A percentile compares a stretch with the other conserved stretches of the same genome.
Evolutionary conservation across 2,329 filamentous ascomycete genomes (phyloP).

Genomic region (Trichoderma atrobrunneum): DNA sequence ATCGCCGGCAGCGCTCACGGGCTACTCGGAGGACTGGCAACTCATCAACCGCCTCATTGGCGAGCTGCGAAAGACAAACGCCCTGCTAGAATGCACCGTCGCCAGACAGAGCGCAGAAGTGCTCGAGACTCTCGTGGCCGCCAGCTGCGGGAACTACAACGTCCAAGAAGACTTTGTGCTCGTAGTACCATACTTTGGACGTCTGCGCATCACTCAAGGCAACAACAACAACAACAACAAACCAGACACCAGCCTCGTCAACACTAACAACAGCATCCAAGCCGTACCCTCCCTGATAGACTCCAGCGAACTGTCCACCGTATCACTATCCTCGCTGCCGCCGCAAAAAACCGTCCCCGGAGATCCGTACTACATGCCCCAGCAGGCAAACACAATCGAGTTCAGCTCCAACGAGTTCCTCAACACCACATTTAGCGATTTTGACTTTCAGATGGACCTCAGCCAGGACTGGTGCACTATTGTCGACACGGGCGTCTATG

Average conservation of each 20-base stretch:
- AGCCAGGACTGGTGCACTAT: conserved; percentile 15
- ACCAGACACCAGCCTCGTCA: not conserved
- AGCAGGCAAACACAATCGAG: conserved; percentile 2
- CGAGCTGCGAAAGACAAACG: not conserved
- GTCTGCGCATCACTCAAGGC: conserved; percentile 7
- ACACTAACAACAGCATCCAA: not conserved
- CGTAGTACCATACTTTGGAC: conserved; percentile 19
- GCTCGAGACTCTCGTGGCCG: conserved; percentile 13
- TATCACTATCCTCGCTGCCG: not conserved
- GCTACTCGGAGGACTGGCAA: conserved; percentile 2
- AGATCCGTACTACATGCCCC: not conserved
- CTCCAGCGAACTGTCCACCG: not conserved
- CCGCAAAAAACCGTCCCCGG: not conserved
- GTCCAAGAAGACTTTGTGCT: not conserved
- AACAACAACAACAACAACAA: not conserved
- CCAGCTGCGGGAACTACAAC: not conserved
- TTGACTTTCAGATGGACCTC: conserved; percentile 19
- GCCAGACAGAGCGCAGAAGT: conserved; percentile 16
- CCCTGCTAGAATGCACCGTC: conserved; percentile 18
- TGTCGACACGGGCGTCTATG: conserved; percentile 7
- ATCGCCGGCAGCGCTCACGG: not conserved
- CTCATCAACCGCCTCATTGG: conserved; percentile 10
- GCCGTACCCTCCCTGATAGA: too few relatives aligned
- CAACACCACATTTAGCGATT: conserved; percentile 4
- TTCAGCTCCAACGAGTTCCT: conserved; percentile 18